Percentiles rank a stretch among this genome's conserved stretches.
Evolutionary conservation across 352 stramenopile genomes (phyloP).

Genomic region (Blastocystis hominis): DNA sequence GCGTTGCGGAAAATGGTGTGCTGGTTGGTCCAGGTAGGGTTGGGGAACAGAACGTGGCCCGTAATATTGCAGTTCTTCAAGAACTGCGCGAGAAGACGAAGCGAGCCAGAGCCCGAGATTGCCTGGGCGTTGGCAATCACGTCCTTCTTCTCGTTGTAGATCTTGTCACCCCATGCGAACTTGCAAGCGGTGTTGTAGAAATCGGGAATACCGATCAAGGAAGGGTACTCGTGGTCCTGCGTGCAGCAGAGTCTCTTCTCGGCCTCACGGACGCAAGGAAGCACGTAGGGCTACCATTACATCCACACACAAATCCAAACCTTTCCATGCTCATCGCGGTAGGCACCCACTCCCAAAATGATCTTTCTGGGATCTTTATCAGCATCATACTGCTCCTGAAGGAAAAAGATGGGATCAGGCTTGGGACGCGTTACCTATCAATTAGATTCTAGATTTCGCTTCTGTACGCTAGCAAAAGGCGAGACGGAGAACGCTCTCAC

Average conservation of each 20-base stretch:
- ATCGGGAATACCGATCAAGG: slow-evolving; percentile 80
- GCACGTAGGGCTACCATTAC: slow-evolving; percentile 29
- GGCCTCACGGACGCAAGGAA: slow-evolving; percentile 75
- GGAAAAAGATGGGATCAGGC: slow-evolving; percentile 61
- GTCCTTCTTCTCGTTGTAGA: slow-evolving; percentile 74
- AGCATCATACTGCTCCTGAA: slow-evolving; percentile 66
- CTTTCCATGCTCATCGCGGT: slow-evolving; percentile 82
- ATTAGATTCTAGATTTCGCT: neutral
- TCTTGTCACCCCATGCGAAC: slow-evolving; percentile 90
- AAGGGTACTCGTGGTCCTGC: slow-evolving; percentile 92
- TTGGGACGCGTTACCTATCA: slow-evolving; percentile 52
- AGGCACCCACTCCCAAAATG: slow-evolving; percentile 93
- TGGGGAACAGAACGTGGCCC: slow-evolving; percentile 84
- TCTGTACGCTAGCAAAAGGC: slow-evolving; percentile 21
- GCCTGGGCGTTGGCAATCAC: slow-evolving; percentile 79
- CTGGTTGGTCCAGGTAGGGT: slow-evolving; percentile 99
- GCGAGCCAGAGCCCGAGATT: slow-evolving; percentile 91
- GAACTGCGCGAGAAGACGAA: slow-evolving; percentile 87
- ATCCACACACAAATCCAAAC: neutral
- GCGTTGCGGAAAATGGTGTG: slow-evolving; percentile 77
- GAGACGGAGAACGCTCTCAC: slow-evolving; percentile 26
- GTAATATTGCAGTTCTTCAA: slow-evolving; percentile 72
- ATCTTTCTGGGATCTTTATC: slow-evolving; percentile 85
- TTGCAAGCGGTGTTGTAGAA: slow-evolving; percentile 84
- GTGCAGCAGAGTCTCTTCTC: slow-evolving; percentile 83